Evolutionary conservation across 305 asterid genomes (phyloP), one percentile per base, ranked within the genome.

Genomic region (Solanum hybrid): DNA sequence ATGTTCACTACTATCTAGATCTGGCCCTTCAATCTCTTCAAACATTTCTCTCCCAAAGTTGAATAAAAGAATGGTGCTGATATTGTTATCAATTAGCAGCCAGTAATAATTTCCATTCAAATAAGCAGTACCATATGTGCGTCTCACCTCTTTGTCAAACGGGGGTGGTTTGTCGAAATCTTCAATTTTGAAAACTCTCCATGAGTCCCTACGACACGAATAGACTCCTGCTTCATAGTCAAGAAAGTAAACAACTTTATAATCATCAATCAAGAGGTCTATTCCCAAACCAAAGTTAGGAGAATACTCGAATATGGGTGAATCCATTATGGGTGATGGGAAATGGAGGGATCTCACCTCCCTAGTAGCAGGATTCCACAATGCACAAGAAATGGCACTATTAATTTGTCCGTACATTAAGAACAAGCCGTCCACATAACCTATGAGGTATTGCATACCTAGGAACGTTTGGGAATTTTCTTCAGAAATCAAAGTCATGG

Each of bases 251-350:
- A 85, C 31, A 16, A 60, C 77, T 40, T 85, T 85, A 24, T 22
- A 85, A 11, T 85, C 88, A 9, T 85, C 3, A 32, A 14, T 51
- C 51, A 60, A 46, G 29, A 13, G 88, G 66, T 85, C 78, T 51
- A 51, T 0, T 69, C 56, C n/a, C 66, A 56, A 56, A 6, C 78
- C 78, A 1, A 51, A 60, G 2, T 0, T 1, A 27, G 12, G 88
- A 7, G 42, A 6, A 6, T 10, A 12, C 7, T 3, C 3, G 11
- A 11, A 1, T n/a, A 5, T n/a, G 46, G 29, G 20, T 3, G 34
- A 32, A 32, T 29, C 29, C 29, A 29, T 29, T n/a, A 5, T n/a
- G 46, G 29, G 20, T 3, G 34, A 32, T 3, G 37, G 37, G 37
- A 35, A 2, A 35, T 35, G 35, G 5, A 34, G 36, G 1, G 1